Conservation (phyloP, 2,329 filamentous ascomycete genomes). For the Volutella citrinella region DNA sequence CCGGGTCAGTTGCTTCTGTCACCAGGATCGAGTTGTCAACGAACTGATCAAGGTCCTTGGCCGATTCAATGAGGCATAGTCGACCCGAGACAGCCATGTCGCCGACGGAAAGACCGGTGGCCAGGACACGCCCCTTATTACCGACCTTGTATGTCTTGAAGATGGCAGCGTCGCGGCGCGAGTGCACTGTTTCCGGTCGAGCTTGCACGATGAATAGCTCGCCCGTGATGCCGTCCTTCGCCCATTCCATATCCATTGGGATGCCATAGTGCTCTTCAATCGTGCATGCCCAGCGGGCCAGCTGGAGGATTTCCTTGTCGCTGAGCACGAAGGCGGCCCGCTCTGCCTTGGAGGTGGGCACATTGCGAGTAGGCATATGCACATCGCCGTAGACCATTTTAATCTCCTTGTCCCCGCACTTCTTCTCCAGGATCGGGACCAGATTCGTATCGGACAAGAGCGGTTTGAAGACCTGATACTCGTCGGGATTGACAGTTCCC, state of each 20-base stretch:
- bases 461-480: constrained; percentile 38
- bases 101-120: constrained; percentile 30
- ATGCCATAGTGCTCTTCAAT: constrained; percentile 34
- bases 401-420: constrained; percentile 29
- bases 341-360: constrained; percentile 35
- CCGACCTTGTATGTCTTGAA: constrained; percentile 32
- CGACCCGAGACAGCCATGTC: constrained; percentile 31
- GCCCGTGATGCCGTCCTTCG: constrained; percentile 28
- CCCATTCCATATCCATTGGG: constrained; percentile 39
- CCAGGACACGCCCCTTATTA: constrained; percentile 25
- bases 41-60: constrained; percentile 30
- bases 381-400: constrained; percentile 34
- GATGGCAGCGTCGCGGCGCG: constrained; percentile 24
- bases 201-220: constrained; percentile 35
- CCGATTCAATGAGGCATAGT: constrained; percentile 29
- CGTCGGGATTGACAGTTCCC: constrained; percentile 36
- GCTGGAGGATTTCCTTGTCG: constrained; percentile 32
- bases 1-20: constrained; percentile 33
- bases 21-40: constrained; percentile 33
- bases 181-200: constrained; percentile 35
- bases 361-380: constrained; percentile 28
- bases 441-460: constrained; percentile 24
- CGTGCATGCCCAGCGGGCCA: constrained; percentile 32
- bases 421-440: constrained; percentile 33
- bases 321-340: constrained; percentile 29